Conservation (phyloP, 2,329 filamentous ascomycete genomes). For the Curvularia verruculosa region DNA sequence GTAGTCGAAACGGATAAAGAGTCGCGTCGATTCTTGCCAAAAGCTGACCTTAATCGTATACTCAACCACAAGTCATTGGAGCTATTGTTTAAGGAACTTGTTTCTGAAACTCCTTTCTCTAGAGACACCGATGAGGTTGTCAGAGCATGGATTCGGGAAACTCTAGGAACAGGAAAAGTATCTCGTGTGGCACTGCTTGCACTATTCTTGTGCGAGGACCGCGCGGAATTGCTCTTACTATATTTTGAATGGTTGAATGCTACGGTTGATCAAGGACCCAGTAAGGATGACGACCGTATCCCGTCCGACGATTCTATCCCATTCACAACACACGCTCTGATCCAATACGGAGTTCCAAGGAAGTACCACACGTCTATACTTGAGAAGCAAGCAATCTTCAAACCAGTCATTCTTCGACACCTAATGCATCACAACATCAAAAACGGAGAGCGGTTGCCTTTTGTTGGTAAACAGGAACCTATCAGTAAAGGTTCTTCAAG, state of each 20-base stretch:
- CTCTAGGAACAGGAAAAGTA: background rate
- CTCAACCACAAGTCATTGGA: background rate
- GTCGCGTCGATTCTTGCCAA: background rate
- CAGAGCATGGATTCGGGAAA: background rate
- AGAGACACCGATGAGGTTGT: background rate
- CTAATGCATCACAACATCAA: background rate
- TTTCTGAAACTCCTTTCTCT: background rate
- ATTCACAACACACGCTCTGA: background rate
- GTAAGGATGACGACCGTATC: background rate
- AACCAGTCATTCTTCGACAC: background rate
- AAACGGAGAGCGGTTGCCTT: background rate
- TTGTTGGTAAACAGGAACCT: background rate
- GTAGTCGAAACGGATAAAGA: background rate
- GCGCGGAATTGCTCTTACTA: background rate
- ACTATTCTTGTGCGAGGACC: background rate
- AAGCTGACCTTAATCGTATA: background rate
- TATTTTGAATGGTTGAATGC: background rate
- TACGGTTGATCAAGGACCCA: background rate
- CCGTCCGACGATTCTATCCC: background rate
- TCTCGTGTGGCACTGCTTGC: background rate
- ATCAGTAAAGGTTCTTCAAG: background rate
- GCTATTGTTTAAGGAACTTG: background rate
- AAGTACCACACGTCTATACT: background rate
- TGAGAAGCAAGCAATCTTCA: background rate
- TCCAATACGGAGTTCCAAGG: background rate